Evolutionary conservation across 1,139 yeast genomes (phyloP).

Genomic region (Yamadazyma friedrichii): DNA sequence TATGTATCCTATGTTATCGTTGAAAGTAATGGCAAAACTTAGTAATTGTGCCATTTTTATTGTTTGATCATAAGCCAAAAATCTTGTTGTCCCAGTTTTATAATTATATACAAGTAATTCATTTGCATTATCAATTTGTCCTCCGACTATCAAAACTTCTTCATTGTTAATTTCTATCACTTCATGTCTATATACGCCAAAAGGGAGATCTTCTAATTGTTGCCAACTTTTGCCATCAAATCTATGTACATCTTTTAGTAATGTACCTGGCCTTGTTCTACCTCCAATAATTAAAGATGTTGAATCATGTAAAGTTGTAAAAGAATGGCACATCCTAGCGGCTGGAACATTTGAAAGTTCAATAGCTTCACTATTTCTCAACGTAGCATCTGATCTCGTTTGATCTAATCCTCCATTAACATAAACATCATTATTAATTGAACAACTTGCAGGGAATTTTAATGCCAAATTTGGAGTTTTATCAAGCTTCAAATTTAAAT

Average conservation of each 20-base stretch:
- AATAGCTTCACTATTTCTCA: slow-evolving; percentile 11
- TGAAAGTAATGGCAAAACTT: slow-evolving; percentile 26
- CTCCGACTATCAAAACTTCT: slow-evolving; percentile 55
- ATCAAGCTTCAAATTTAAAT: slow-evolving; percentile 2
- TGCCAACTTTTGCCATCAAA: slow-evolving; percentile 30
- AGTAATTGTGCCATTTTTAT: slow-evolving; percentile 27
- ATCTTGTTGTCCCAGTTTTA: slow-evolving; percentile 13
- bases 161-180: slow-evolving; percentile 32
- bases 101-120: slow-evolving; percentile 22
- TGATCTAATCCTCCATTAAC: slow-evolving; percentile 59
- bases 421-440: slow-evolving; percentile 24
- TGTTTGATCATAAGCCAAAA: slow-evolving; percentile 18
- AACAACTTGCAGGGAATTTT: slow-evolving; percentile 48
- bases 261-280: slow-evolving; percentile 56
- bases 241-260: slow-evolving; percentile 32
- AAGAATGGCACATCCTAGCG: slow-evolving; percentile 62
- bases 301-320: slow-evolving; percentile 32
- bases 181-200: slow-evolving; percentile 55
- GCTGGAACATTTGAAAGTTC: slow-evolving; percentile 19
- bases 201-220: slow-evolving; percentile 34
- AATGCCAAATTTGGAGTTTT: slow-evolving; percentile 25
- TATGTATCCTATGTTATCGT: slow-evolving; percentile 37
- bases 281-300: slow-evolving; percentile 61
- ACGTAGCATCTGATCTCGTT: slow-evolving; percentile 29
- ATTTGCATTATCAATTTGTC: slow-evolving; percentile 20